Conservation (phyloP, 108 stramenopile genomes). For the Skeletonema menzelii region DNA sequence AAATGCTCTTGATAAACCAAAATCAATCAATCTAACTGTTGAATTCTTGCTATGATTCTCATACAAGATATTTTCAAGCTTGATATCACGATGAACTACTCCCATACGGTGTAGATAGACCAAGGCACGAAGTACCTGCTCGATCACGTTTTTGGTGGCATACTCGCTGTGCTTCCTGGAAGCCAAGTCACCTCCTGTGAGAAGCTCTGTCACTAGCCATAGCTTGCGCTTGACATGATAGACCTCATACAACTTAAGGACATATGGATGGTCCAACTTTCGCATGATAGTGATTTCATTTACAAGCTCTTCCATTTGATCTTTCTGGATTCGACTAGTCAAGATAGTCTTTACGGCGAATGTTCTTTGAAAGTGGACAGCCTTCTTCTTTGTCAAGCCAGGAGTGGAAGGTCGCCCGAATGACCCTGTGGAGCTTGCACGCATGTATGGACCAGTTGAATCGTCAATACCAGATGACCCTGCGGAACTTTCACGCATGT, state of each 20-base stretch:
- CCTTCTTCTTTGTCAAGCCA: slow-evolving; percentile 12
- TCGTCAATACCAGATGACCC: not conserved
- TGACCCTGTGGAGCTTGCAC: not conserved
- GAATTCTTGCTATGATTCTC: slow-evolving; percentile 37
- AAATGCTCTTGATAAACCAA: slow-evolving; percentile 59
- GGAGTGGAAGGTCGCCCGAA: not conserved
- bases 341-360: slow-evolving; percentile 58
- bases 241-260: slow-evolving; percentile 76
- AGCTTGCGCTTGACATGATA: slow-evolving; percentile 64
- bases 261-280: slow-evolving; percentile 75
- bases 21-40: slow-evolving; percentile 70
- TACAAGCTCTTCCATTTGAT: slow-evolving; percentile 46
- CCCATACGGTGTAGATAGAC: slow-evolving; percentile 67
- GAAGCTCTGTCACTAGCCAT: slow-evolving; percentile 75
- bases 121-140: slow-evolving; percentile 65
- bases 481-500: not conserved
- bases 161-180: slow-evolving; percentile 66
- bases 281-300: slow-evolving; percentile 62
- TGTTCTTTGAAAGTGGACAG: slow-evolving; percentile 49
- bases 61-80: slow-evolving; percentile 73
- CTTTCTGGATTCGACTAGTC: slow-evolving; percentile 48
- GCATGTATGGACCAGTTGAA: not conserved
- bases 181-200: slow-evolving; percentile 73
- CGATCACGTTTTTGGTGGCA: slow-evolving; percentile 55
- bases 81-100: slow-evolving; percentile 76